phyloP scores from a whole-genome alignment of 805 yeast genomes.

The Saccharomycopsis javanensis region DNA sequence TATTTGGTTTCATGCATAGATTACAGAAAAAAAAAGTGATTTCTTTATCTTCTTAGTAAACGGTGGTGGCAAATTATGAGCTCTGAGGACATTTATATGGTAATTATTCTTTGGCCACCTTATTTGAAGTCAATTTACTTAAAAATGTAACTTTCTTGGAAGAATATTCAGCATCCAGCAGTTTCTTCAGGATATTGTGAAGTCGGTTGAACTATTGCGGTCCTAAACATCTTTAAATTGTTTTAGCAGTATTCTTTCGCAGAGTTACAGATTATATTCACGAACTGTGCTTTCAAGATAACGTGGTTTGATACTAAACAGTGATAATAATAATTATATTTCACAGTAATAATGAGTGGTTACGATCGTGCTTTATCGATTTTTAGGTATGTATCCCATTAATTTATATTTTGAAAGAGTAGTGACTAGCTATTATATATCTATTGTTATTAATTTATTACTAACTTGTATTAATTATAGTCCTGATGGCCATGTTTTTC shows the following conservation, averaged over 20 bases:
- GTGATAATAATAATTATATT: too few relatives aligned
- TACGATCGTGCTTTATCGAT: slow-evolving; percentile 98
- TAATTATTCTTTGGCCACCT: background rate
- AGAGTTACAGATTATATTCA: too few relatives aligned
- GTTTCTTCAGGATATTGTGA: too few relatives aligned
- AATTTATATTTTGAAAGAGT: background rate
- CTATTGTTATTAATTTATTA: too few relatives aligned
- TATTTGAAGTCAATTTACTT: background rate
- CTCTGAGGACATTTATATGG: background rate
- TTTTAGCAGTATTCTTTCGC: too few relatives aligned
- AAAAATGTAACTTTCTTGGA: background rate
- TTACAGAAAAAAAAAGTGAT: too few relatives aligned
- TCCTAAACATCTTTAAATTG: too few relatives aligned
- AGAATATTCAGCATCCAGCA: too few relatives aligned
- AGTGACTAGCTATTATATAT: too few relatives aligned
- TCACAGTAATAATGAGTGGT: slow-evolving; percentile 67
- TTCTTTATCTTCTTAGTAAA: background rate
- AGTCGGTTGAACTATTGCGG: too few relatives aligned
- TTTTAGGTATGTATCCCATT: slow-evolving; percentile 59
- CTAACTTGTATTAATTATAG: slow-evolving; percentile 32
- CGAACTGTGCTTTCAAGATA: too few relatives aligned
- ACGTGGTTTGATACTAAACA: too few relatives aligned
- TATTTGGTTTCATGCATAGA: background rate
- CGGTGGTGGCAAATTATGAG: slow-evolving; percentile 1
- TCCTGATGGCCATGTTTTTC: slow-evolving; percentile 98